Percentiles rank a stretch among this genome's conserved stretches.
These are phyloP conservation scores for Furcasterigmium furcatum DNA, from an alignment of 2,329 filamentous ascomycete species.

Conservation along the genomic window DNA sequence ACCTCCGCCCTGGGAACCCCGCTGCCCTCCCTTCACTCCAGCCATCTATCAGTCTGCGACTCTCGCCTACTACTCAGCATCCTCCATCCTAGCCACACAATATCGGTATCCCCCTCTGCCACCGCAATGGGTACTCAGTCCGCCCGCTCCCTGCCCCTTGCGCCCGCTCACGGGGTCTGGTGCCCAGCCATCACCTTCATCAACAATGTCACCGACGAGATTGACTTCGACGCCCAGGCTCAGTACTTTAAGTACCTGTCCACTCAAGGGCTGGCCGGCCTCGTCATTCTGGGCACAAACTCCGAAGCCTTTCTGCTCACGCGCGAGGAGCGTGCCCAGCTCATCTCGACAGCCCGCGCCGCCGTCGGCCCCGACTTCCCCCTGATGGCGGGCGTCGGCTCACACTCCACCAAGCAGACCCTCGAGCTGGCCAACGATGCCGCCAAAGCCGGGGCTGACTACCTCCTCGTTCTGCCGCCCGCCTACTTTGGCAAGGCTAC, in stretches of 20 bases:
- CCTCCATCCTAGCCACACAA: too few relatives aligned
- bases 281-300: conserved; percentile 70
- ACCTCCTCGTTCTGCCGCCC: conserved; percentile 65
- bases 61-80: too few relatives aligned
- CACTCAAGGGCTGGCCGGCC: conserved; percentile 47
- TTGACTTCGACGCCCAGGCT: conserved; percentile 52
- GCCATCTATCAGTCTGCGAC: too few relatives aligned
- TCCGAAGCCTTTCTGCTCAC: conserved; percentile 71
- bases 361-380: conserved; percentile 53
- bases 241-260: conserved; percentile 51
- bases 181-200: conserved; percentile 52
- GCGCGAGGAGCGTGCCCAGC: conserved; percentile 57
- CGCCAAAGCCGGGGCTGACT: conserved; percentile 61
- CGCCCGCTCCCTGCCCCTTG: background rate
- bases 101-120: background rate
- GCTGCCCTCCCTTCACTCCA: too few relatives aligned
- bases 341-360: conserved; percentile 53
- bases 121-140: background rate
- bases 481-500: conserved; percentile 68
- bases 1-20: too few relatives aligned
- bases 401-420: conserved; percentile 60
- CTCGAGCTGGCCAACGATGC: conserved; percentile 59
- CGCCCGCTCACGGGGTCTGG: conserved; percentile 38
- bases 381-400: conserved; percentile 57
- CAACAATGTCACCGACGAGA: conserved; percentile 41